A percentile compares a stretch with the other conserved stretches of the same genome.
Evolutionary conservation across 257 asterid genomes (phyloP).

Genomic region (Scutellaria baicalensis): DNA sequence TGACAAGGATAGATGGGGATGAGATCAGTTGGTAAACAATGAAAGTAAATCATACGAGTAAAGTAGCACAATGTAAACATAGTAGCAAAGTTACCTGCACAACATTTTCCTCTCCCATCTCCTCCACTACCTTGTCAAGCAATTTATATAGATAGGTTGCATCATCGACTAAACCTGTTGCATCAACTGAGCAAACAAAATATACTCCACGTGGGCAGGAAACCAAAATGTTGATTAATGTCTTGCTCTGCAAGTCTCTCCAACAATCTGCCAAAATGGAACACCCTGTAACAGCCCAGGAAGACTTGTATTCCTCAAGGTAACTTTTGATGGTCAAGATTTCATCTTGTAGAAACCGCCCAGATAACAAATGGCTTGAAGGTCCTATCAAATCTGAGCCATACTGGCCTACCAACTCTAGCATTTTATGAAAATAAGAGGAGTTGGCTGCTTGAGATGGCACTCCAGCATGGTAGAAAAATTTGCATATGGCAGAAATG

Average conservation of each 20-base stretch:
- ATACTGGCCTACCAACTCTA: constrained; percentile 69
- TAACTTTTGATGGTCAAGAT: constrained; percentile 49
- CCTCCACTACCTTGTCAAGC: constrained; percentile 89
- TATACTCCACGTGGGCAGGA: constrained; percentile 90
- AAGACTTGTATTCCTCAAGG: constrained; percentile 70
- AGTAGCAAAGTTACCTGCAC: constrained; percentile 54
- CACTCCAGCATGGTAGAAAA: constrained; percentile 88
- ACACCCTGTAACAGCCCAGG: constrained; percentile 90
- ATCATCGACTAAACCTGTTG: constrained; percentile 58
- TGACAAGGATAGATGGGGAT: not conserved
- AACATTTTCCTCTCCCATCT: constrained; percentile 88
- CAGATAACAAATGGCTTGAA: constrained; percentile 61
- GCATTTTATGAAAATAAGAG: constrained; percentile 77
- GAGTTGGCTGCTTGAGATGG: constrained; percentile 82
- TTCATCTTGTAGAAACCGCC: constrained; percentile 75
- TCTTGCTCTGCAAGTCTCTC: constrained; percentile 61
- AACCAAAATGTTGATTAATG: constrained; percentile 64
- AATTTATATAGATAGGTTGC: constrained; percentile 53
- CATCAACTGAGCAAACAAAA: constrained; percentile 83
- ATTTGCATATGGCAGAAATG: constrained; percentile 74
- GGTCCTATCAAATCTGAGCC: constrained; percentile 64
- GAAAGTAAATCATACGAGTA: not conserved
- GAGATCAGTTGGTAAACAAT: constrained; percentile 16
- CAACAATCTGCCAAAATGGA: constrained; percentile 85
- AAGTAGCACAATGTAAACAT: not conserved